These are phyloP conservation scores for Posidonia oceanica DNA, from an alignment of 116 monocot genomes.

Conservation along the genomic window DNA sequence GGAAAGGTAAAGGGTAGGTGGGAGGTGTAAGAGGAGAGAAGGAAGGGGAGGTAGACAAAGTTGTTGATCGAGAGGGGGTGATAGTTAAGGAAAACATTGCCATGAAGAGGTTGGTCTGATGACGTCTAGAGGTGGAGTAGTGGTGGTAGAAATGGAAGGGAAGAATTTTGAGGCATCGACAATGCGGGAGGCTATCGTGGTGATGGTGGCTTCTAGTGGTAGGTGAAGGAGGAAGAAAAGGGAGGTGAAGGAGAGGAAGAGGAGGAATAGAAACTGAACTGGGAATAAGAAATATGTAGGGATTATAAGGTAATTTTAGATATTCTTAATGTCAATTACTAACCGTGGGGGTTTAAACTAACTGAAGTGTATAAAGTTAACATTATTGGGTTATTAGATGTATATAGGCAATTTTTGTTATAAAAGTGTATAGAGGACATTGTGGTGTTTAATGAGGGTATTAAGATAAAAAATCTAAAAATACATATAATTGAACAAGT, in stretches of 20 bases:
- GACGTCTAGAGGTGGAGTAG: constrained; percentile 47
- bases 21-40: neutral
- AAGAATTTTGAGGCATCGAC: constrained; percentile 27
- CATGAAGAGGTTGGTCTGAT: constrained; percentile 8
- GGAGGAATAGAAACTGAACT: too few relatives aligned
- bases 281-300: too few relatives aligned
- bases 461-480: too few relatives aligned
- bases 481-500: too few relatives aligned
- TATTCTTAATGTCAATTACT: too few relatives aligned
- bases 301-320: too few relatives aligned
- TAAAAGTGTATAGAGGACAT: too few relatives aligned
- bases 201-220: neutral
- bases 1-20: neutral
- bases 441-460: too few relatives aligned
- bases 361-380: too few relatives aligned
- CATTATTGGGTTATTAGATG: too few relatives aligned
- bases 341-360: too few relatives aligned
- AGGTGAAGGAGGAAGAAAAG: neutral
- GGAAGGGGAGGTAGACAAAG: neutral
- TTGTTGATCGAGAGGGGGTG: neutral
- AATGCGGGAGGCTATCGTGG: constrained; percentile 20
- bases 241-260: constrained; percentile 8
- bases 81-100: constrained; percentile 45
- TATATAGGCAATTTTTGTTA: too few relatives aligned
- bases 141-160: constrained; percentile 16